Percentiles rank a stretch among this genome's conserved stretches.
Evolutionary conservation across 768 basidiomycete genomes (phyloP).

Genomic region (Rhizopogon salebrosus): DNA sequence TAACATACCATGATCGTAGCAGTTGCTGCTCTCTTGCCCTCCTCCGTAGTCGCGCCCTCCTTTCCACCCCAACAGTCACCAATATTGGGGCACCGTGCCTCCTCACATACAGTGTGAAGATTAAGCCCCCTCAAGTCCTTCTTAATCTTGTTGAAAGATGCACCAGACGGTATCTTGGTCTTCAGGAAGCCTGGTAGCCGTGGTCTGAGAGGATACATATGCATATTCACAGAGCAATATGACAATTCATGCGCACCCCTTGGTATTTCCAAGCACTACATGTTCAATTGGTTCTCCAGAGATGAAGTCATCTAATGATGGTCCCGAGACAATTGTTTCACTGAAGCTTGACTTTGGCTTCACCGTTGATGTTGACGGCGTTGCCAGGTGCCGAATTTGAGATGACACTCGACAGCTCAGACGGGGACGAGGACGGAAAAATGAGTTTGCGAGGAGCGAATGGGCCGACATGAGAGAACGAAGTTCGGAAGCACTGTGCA

Average conservation of each 20-base stretch:
- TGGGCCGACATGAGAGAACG: conserved; percentile 9
- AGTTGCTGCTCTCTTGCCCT: conserved; percentile 80
- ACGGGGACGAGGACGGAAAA: conserved; percentile 9
- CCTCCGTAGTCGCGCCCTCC: conserved; percentile 55
- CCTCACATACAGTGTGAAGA: conserved; percentile 96
- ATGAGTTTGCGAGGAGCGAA: conserved; percentile 6
- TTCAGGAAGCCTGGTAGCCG: conserved; percentile 85
- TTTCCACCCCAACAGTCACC: conserved; percentile 99
- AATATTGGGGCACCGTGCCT: conserved; percentile 97
- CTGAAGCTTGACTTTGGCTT: conserved; percentile 40
- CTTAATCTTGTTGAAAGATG: conserved; percentile 89
- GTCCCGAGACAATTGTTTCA: conserved; percentile 56
- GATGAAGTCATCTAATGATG: conserved; percentile 78
- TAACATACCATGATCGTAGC: conserved; percentile 95
- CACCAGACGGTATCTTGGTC: conserved; percentile 86
- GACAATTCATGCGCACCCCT: conserved; percentile 40
- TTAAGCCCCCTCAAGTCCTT: conserved; percentile 88
- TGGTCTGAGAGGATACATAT: conserved; percentile 43
- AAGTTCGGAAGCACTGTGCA: neutral
- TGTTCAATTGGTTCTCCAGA: conserved; percentile 49
- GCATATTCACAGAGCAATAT: neutral
- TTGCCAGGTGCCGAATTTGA: conserved; percentile 41
- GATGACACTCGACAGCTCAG: neutral
- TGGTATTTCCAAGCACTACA: conserved; percentile 68
- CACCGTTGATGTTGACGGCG: conserved; percentile 28